Evolutionary conservation across 2,329 filamentous ascomycete species (phyloP).

Genomic region (Epichloe sylvatica): DNA sequence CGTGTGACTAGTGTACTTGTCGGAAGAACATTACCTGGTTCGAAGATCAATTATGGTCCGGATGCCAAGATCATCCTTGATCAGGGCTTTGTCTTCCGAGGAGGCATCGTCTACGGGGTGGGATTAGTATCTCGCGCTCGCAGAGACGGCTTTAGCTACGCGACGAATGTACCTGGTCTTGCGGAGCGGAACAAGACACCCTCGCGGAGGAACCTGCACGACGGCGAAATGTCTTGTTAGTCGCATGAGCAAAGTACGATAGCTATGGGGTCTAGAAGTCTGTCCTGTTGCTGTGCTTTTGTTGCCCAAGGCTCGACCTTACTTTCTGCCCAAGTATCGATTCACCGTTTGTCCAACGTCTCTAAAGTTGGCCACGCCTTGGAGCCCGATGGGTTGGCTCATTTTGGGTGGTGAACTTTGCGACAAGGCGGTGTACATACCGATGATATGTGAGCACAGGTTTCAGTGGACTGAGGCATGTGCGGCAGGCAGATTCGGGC

Average conservation of each 20-base stretch:
- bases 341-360: slow-evolving; percentile 62
- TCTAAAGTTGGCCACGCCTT: slow-evolving; percentile 54
- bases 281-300: not conserved
- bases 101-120: slow-evolving; percentile 53
- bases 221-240: not conserved
- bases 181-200: slow-evolving; percentile 56
- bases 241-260: no score
- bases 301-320: slow-evolving; percentile 4
- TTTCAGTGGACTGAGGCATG: no score
- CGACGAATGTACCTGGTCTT: slow-evolving; percentile 32
- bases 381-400: slow-evolving; percentile 9
- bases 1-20: no score
- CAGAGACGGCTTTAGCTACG: no score
- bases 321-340: slow-evolving; percentile 40
- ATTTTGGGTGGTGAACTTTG: not conserved
- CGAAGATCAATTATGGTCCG: slow-evolving; percentile 66
- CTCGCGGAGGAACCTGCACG: slow-evolving; percentile 32
- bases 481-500: no score
- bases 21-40: slow-evolving; percentile 41
- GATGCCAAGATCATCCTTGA: slow-evolving; percentile 49
- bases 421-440: no score
- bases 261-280: not conserved
- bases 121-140: no score
- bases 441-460: no score
- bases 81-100: slow-evolving; percentile 42